Base-by-base conservation (phyloP, 345 rosid species). In the Gossypium stocksii region DNA sequence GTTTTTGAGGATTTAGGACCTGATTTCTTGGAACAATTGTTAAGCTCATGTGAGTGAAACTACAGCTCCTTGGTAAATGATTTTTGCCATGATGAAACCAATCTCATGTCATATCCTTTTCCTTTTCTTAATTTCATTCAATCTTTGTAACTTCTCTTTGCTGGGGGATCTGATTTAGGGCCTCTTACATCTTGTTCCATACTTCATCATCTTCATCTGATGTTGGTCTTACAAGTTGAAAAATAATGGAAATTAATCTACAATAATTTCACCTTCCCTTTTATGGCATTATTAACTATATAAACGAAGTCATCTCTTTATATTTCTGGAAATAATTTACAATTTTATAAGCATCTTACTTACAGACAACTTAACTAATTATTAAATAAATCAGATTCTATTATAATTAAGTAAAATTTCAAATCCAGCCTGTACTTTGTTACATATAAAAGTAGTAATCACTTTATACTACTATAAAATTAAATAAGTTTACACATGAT, bases 1-100 rank as follows among this genome's bases (percentile, higher is more conserved):
- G 92, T 90, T 22, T 76, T 90, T 13, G 91, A 90, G 76, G 96
- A 90, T 80, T 77, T 90, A 46, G 96, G 96, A 53, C 79, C 89
- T 9, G 93, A 89, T 12, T 90, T 84, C 77, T 80, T 90, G 54
- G 96, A 90, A 61, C 89, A 89, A 67, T 89, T 87, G 10, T 82
- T 90, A 81, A 85, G 87, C 73, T 89, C 84, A 14, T 87, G 86
- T 77, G 76, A 60, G 86, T 77, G 71, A 60, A 70, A 64, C 46
- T 14, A 6, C 48, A 8, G 9, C 71, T 45, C 22, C 68, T 20
- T 57, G 73, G 68, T 70, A 62, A 44, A n/a, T 29, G 34, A 29
- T 29, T 29, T 29, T 29, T 29, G 34, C 34, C 34, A 29, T 29
- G 34, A 29, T 29, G 34, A 29, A 3, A 29, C 34, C 34, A 29